Evolutionary conservation across 1,139 yeast genomes (phyloP).

Genomic region (Suzukiozyma palmioleophila): DNA sequence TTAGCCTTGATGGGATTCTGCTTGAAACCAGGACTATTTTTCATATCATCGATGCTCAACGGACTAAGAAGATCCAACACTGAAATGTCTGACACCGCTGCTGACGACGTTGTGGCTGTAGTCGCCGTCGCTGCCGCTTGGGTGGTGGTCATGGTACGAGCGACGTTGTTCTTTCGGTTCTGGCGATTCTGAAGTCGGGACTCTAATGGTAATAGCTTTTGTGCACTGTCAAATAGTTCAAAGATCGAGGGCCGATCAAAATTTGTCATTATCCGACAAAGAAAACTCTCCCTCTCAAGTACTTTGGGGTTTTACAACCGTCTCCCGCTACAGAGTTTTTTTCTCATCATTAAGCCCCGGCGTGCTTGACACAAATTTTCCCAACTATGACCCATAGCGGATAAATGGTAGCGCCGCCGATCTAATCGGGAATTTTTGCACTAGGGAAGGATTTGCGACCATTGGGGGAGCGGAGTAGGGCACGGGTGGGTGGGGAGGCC

Average conservation of each 20-base stretch:
- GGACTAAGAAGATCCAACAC: slow-evolving; percentile 40
- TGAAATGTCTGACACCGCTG: slow-evolving; percentile 8
- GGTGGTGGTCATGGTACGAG: slow-evolving; percentile 5
- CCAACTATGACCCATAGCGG: no score
- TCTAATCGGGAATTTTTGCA: no score
- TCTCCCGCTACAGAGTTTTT: not conserved
- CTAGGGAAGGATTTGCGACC: no score
- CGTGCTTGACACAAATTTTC: no score
- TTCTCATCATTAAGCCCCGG: not conserved
- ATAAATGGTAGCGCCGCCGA: no score
- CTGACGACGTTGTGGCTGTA: not conserved
- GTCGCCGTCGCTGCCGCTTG: slow-evolving; percentile 2
- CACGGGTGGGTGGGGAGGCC: no score
- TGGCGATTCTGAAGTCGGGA: slow-evolving; percentile 41
- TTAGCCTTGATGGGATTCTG: slow-evolving; percentile 5
- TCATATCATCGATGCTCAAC: slow-evolving; percentile 33
- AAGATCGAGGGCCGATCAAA: slow-evolving; percentile 30
- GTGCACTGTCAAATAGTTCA: slow-evolving; percentile 43
- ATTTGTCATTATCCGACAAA: slow-evolving; percentile 3
- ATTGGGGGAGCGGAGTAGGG: no score
- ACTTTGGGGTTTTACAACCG: not conserved
- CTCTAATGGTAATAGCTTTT: slow-evolving; percentile 35
- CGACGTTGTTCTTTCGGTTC: slow-evolving; percentile 30
- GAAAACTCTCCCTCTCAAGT: no score
- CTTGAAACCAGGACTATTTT: slow-evolving; percentile 14